These are phyloP conservation scores for Penicillium antarcticum DNA, from an alignment of 495 filamentous ascomycete genomes.

Conservation along the genomic window DNA sequence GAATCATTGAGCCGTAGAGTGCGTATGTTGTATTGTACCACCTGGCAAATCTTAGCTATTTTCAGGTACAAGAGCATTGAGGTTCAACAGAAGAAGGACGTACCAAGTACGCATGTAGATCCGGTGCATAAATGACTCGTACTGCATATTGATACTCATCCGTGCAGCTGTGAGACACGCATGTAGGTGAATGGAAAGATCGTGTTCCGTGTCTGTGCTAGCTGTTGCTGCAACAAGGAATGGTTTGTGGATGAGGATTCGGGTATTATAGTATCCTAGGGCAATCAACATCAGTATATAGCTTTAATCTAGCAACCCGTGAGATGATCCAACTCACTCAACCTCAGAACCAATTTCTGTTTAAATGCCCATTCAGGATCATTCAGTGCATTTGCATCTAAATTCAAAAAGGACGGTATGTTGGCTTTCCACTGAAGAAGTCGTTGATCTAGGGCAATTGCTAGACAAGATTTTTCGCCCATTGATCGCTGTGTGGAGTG, in stretches of 20 bases:
- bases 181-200: slow-evolving; percentile 14
- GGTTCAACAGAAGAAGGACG: neutral
- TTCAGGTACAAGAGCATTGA: too few relatives aligned
- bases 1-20: slow-evolving; percentile 25
- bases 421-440: slow-evolving; percentile 19
- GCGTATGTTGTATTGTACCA: slow-evolving; percentile 32
- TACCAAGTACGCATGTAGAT: slow-evolving; percentile 29
- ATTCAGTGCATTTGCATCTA: slow-evolving; percentile 17
- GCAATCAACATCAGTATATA: neutral
- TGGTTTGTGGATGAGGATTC: slow-evolving; percentile 22
- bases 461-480: slow-evolving; percentile 19
- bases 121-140: slow-evolving; percentile 26
- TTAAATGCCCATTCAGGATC: slow-evolving; percentile 30
- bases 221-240: slow-evolving; percentile 21
- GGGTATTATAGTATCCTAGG: slow-evolving; percentile 26
- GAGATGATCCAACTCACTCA: slow-evolving; percentile 7
- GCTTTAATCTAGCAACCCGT: neutral
- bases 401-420: slow-evolving; percentile 13
- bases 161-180: slow-evolving; percentile 20
- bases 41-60: slow-evolving; percentile 3
- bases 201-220: neutral
- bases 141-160: slow-evolving; percentile 26
- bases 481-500: slow-evolving; percentile 18
- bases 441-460: slow-evolving; percentile 18
- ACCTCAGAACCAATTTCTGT: slow-evolving; percentile 22